These are phyloP conservation scores for Trifolium fragiferum DNA, from an alignment of 306 rosid genomes.

Conservation along the genomic window DNA sequence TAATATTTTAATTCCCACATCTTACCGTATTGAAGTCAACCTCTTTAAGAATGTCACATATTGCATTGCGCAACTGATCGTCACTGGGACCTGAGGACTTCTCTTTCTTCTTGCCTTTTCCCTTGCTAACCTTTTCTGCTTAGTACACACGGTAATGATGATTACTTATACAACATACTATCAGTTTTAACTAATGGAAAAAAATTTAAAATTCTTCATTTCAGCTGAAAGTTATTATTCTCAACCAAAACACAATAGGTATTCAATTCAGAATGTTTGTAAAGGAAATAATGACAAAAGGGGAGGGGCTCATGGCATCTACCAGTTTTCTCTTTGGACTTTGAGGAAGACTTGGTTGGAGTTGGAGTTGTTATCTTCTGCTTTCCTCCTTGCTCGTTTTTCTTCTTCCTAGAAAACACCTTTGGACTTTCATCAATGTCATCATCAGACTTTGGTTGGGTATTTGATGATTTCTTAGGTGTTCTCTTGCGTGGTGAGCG, in stretches of 20 bases:
- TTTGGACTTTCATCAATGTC: conserved; percentile 74
- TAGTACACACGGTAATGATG: not conserved
- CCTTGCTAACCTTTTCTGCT: conserved; percentile 68
- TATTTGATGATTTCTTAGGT: conserved; percentile 59
- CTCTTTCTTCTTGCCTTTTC: conserved; percentile 74
- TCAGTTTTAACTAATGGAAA: conserved; percentile 11
- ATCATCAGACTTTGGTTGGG: conserved; percentile 58
- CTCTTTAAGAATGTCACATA: conserved; percentile 90
- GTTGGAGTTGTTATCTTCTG: conserved; percentile 52
- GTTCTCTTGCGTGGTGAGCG: conserved; percentile 55
- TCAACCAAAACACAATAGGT: not conserved
- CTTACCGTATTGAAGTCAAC: conserved; percentile 98
- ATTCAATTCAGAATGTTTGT: conserved; percentile 1
- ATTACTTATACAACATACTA: conserved; percentile 4
- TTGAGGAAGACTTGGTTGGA: conserved; percentile 54
- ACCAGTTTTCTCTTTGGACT: conserved; percentile 80
- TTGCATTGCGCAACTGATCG: conserved; percentile 75
- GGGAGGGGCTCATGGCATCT: conserved; percentile 30
- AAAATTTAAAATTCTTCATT: not conserved
- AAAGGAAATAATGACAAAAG: conserved; percentile 32
- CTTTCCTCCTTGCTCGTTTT: conserved; percentile 57
- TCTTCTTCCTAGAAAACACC: conserved; percentile 87
- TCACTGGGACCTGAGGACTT: conserved; percentile 63
- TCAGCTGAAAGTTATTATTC: conserved; percentile 16
- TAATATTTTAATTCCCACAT: conserved; percentile 16